phyloP scores from a whole-genome alignment of 176 grass and related monocot species.

The Triticum timopheevii region DNA sequence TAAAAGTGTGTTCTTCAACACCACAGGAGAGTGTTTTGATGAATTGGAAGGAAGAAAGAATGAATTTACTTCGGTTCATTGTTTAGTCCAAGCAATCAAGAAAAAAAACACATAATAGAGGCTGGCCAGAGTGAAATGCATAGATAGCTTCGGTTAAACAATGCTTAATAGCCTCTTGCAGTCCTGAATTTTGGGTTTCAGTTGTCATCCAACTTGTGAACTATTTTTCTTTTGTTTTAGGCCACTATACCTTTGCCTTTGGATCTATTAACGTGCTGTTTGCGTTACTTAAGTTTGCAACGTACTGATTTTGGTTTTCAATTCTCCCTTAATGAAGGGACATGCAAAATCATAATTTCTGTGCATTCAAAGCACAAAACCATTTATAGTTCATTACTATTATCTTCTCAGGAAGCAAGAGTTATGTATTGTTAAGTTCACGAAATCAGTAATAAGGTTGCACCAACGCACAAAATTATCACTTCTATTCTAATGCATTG shows the following conservation, averaged over 20 bases:
- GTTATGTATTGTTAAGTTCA: neutral
- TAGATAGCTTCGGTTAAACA: too few relatives aligned
- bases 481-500: conserved; percentile 35
- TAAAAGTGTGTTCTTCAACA: neutral
- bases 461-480: neutral
- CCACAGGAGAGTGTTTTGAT: neutral
- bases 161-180: neutral
- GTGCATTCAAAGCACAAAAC: neutral
- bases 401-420: conserved; percentile 40
- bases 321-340: neutral
- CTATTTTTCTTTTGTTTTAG: neutral
- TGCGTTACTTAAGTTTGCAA: neutral
- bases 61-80: neutral
- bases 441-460: neutral
- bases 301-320: neutral
- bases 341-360: neutral
- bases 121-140: neutral
- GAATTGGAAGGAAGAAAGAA: neutral
- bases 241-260: neutral
- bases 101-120: neutral
- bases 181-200: neutral
- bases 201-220: neutral
- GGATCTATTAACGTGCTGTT: neutral
- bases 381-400: neutral
- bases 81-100: neutral